phyloP scores from a whole-genome alignment of 2,329 filamentous ascomycete species.

The Massarina eburnea region DNA sequence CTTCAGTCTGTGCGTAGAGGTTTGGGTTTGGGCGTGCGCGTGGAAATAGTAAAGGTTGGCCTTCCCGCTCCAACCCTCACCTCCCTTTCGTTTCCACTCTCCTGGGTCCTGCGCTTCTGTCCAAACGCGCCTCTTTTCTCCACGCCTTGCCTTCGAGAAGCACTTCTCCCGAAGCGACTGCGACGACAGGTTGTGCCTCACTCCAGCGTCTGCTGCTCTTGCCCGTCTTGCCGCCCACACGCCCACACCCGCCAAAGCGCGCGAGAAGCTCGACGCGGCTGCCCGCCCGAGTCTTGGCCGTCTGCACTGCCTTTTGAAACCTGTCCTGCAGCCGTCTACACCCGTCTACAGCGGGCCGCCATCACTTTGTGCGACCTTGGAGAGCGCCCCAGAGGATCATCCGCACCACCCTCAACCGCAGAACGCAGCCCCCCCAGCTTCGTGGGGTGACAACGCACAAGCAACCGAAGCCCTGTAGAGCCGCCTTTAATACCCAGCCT shows the following conservation, averaged over 20 bases:
- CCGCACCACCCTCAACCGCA: conserved; percentile 5
- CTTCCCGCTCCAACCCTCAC: conserved; percentile 35
- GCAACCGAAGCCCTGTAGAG: neutral
- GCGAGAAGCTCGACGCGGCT: neutral
- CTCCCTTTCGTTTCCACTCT: conserved; percentile 39
- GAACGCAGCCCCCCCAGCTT: conserved; percentile 1
- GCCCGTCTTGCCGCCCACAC: conserved; percentile 1
- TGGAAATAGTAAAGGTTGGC: conserved; percentile 35
- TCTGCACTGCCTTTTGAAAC: neutral
- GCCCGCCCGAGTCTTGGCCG: conserved; percentile 1
- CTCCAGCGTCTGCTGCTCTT: neutral
- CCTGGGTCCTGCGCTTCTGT: conserved; percentile 25
- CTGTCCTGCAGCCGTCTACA: conserved; percentile 6
- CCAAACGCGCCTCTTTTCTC: conserved; percentile 3
- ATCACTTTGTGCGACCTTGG: neutral
- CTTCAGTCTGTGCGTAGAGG: too few relatives aligned
- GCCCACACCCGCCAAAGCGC: neutral
- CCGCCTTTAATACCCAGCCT: conserved; percentile 2
- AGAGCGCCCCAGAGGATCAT: neutral
- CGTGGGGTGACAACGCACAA: conserved; percentile 2
- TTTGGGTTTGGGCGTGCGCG: conserved; percentile 18
- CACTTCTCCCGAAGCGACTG: neutral
- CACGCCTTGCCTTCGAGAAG: conserved; percentile 5
- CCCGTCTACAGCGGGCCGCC: conserved; percentile 3
- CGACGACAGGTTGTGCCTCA: neutral